These are phyloP conservation scores for Aspergillus spinulosporus DNA, from an alignment of 2,329 filamentous ascomycete genomes.

Conservation along the genomic window DNA sequence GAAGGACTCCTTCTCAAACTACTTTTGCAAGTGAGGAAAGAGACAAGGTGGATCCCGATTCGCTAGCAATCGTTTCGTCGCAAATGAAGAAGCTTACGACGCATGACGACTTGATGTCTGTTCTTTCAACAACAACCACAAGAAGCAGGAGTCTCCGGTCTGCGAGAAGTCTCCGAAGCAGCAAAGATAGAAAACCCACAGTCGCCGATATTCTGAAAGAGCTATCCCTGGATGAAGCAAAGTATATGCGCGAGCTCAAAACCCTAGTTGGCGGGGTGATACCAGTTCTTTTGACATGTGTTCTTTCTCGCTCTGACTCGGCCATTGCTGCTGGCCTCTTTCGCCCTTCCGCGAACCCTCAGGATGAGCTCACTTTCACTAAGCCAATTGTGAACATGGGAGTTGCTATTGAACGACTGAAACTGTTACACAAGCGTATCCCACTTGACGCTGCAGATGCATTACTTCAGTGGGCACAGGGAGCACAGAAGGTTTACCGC, in stretches of 20 bases:
- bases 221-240: slow-evolving; percentile 76
- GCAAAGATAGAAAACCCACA: slow-evolving; percentile 67
- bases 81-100: slow-evolving; percentile 74
- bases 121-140: slow-evolving; percentile 68
- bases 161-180: slow-evolving; percentile 73
- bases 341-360: slow-evolving; percentile 54
- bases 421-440: slow-evolving; percentile 74
- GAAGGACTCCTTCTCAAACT: slow-evolving; percentile 16
- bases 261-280: slow-evolving; percentile 94
- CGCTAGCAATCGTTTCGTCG: slow-evolving; percentile 47
- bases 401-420: slow-evolving; percentile 80
- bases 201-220: slow-evolving; percentile 76
- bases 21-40: slow-evolving; percentile 43
- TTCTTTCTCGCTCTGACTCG: slow-evolving; percentile 70
- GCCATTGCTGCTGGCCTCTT: slow-evolving; percentile 68
- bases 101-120: slow-evolving; percentile 91
- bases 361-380: slow-evolving; percentile 65
- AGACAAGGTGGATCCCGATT: slow-evolving; percentile 48
- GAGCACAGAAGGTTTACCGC: slow-evolving; percentile 74
- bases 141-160: slow-evolving; percentile 71
- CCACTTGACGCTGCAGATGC: slow-evolving; percentile 70
- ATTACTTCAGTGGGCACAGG: slow-evolving; percentile 78
- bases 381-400: slow-evolving; percentile 95
- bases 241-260: slow-evolving; percentile 87
- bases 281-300: slow-evolving; percentile 82